Conservation (phyloP, 768 basidiomycete species). For the Russula foetens region DNA sequence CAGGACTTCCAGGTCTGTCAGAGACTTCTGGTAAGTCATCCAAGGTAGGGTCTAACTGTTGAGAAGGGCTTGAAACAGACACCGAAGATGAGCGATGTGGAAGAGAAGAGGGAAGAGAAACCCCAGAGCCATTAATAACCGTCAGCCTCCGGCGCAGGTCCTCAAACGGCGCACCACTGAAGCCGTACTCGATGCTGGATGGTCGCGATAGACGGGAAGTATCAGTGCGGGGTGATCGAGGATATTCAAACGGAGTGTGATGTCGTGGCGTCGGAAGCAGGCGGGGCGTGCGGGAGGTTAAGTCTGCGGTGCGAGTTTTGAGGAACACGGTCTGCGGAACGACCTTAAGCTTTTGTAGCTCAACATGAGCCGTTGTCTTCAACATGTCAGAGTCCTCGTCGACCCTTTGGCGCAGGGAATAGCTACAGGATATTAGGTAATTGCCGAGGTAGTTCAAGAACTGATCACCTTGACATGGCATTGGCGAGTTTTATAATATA, state of each 20-base stretch:
- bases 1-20: conserved; percentile 69
- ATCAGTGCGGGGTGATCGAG: conserved; percentile 39
- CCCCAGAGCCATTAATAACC: conserved; percentile 63
- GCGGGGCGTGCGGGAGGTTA: conserved; percentile 31
- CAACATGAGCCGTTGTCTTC: conserved; percentile 57
- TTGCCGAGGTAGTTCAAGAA: not conserved
- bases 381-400: conserved; percentile 60
- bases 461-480: conserved; percentile 53
- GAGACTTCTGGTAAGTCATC: conserved; percentile 27
- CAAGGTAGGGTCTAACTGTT: conserved; percentile 23
- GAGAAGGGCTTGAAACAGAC: conserved; percentile 20
- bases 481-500: conserved; percentile 81
- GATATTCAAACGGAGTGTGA: conserved; percentile 29
- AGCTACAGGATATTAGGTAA: conserved; percentile 35
- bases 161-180: conserved; percentile 56
- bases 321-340: conserved; percentile 91
- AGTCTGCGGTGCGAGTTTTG: conserved; percentile 43
- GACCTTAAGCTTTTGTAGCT: conserved; percentile 80
- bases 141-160: conserved; percentile 71
- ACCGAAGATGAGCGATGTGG: conserved; percentile 28
- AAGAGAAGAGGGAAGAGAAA: conserved; percentile 45
- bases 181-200: conserved; percentile 39
- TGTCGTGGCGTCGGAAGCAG: conserved; percentile 33
- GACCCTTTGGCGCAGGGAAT: conserved; percentile 51
- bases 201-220: conserved; percentile 43